Base-by-base conservation (phyloP, 805 yeast species). In the Nakazawaea sp. region DNA sequence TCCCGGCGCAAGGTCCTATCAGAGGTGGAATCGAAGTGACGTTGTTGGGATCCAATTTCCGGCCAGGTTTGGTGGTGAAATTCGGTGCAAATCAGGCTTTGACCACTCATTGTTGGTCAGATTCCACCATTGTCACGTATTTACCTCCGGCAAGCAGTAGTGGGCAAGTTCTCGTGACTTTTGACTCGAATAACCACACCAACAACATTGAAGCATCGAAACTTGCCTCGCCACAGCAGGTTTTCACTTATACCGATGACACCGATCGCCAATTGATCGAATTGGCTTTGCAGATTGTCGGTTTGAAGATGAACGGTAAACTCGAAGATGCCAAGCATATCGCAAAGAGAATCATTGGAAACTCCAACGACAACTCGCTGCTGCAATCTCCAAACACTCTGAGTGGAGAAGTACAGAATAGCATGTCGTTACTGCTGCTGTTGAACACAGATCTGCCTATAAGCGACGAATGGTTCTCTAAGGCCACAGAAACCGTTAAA, bases 1-100 rank as follows among this genome's bases (percentile, higher is more conserved):
- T 92, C 41, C 99, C 99, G 1, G 81, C 94, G 0, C 92, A 85
- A 56, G 99, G 99, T 2, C 95, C 97, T 8, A 73, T 88, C 10
- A 72, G 96, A 45, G 99, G 99, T 46, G 99, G 98, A 28, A 81
- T 89, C 30, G 99, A 92, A 56, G 85, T 92, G 6, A 92, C 98
- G 0, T 62, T 92, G 34, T 64, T 92, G 30, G 98, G 98, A 2
- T 71, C 79, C 33, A 84, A 87, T 42, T 92, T 92, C 67, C 77
- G 80, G 37, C 83, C 82, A 13, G 96, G 95, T 0, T 63, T 90
- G 41, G 65, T 67, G 18, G 96, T 90, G 12, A 81, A 81, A 58
- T 92, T 92, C 61, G 98, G 98, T 24, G 77, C 81, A 10, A 78
- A 78, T 52, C 64, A 70, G 41, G 87, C 92, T 0, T 58, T 84